phyloP scores from a whole-genome alignment of 2,329 filamentous ascomycete species.

The Exophiala aquamarina region DNA sequence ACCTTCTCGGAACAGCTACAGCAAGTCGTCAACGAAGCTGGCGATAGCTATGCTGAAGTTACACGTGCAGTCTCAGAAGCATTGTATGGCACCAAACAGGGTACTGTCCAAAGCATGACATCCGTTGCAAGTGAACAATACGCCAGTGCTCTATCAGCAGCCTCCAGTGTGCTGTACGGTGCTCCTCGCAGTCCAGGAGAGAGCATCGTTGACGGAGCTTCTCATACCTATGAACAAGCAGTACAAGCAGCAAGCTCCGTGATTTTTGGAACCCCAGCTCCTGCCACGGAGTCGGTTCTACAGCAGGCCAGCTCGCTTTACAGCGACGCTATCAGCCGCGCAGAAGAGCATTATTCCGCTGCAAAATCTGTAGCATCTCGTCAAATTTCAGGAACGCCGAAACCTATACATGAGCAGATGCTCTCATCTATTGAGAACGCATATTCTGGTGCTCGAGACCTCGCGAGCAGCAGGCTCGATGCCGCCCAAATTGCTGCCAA shows the following conservation, averaged over 20 bases:
- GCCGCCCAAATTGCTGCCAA: slow-evolving; percentile 57
- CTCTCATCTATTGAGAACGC: slow-evolving; percentile 67
- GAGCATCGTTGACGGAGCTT: slow-evolving; percentile 51
- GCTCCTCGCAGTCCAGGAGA: slow-evolving; percentile 42
- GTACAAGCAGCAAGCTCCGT: slow-evolving; percentile 59
- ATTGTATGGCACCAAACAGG: slow-evolving; percentile 48
- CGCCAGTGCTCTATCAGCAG: slow-evolving; percentile 56
- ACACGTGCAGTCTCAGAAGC: slow-evolving; percentile 59
- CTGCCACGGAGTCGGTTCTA: slow-evolving; percentile 44
- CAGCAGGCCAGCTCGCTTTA: slow-evolving; percentile 52
- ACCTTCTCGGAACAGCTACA: slow-evolving; percentile 54
- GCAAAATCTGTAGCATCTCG: slow-evolving; percentile 67
- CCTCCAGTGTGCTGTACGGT: slow-evolving; percentile 57
- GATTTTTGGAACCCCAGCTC: slow-evolving; percentile 50
- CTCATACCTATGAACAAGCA: slow-evolving; percentile 56
- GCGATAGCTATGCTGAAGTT: slow-evolving; percentile 53
- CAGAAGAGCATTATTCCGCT: slow-evolving; percentile 66
- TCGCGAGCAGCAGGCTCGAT: slow-evolving; percentile 60
- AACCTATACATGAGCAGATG: slow-evolving; percentile 69
- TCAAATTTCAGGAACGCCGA: slow-evolving; percentile 67
- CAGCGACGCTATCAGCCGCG: slow-evolving; percentile 63
- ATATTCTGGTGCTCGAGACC: slow-evolving; percentile 65
- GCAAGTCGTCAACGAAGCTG: slow-evolving; percentile 51
- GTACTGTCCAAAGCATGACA: slow-evolving; percentile 49
- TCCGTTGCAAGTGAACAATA: slow-evolving; percentile 59